Base-by-base conservation (phyloP, 192 early-diverging fungal genomes). In the Entomortierella lignicola region DNA sequence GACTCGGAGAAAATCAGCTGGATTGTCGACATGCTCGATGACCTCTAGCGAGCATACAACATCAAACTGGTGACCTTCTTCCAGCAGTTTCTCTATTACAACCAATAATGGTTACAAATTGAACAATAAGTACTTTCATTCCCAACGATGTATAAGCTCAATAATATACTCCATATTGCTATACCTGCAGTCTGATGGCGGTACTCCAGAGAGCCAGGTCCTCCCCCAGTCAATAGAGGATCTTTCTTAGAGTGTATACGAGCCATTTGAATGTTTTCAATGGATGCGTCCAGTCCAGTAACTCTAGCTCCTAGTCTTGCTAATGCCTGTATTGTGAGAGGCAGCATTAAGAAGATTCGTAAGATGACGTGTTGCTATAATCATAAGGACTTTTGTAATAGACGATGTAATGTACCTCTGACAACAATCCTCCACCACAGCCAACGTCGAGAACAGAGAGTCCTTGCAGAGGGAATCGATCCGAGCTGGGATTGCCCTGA, bases 351-450 rank as follows among this genome's bases (percentile, higher is more conserved):
- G 34, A 37, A 37, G 34, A 10, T 37, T 37, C n/a, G 34, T 37
- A 10, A 37, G 34, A 37, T 37, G 34, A 37, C 10, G 10, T 37
- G 34, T 37, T 37, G 34, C 34, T 10, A 37, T 37, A 37, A 37
- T 7, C 34, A 10, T 37, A 10, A 37, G 10, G 34, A 7, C 34
- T 10, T 37, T 25, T 26, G 1, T 31, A n/a, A 7, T 7, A 30
- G 31, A 50, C 20, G 30, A 15, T 17, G 18, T n/a, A 27, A 25
- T 21, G 25, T 82, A 91, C 88, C 89, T 99, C 95, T 0, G 92
- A 86, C 37, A 98, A 85, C 32, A 99, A 69, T 7, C 97, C 97
- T 32, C 96, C 97, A 27, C 97, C 97, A 80, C 97, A 96, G 2
- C 97, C 97, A 13, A 99, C 91, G 82, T 99, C 97, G 12, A 97